Evolutionary conservation across 108 stramenopile species (phyloP), one percentile per base, ranked within the genome.

Genomic region (Pinguiococcus pyrenoidosus): DNA sequence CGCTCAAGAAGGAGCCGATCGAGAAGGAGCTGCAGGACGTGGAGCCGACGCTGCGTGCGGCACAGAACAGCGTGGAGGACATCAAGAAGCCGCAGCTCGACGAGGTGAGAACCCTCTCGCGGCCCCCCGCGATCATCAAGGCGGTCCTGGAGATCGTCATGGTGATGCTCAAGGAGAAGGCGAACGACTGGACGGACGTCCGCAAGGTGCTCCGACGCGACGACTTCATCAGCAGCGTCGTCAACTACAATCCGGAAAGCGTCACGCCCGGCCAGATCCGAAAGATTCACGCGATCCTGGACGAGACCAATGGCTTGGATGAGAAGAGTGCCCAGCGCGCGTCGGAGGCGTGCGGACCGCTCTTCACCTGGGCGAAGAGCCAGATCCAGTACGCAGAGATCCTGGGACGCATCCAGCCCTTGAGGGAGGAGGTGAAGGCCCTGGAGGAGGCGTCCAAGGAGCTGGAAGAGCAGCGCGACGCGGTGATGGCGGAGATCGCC

Each of bases 41-140:
- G 1, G 92, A 99, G 60, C 97, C 97, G 13, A 88, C 92, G 29
- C 74, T 99, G 26, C 51, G 75, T 10, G 67, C 62, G 24, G 97
- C 94, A 8, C 79, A 93, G 55, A 66, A 70, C 39, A 68, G 67
- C 14, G 97, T 99, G 10, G 68, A 75, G 29, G 82, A 80, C 36
- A 96, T 99, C 69, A 87, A 92, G 54, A 92, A 92, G 61, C 66
- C 80, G 22, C 87, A 93, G 64, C 68, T 99, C 30, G 94, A 95
- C 50, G 92, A 96, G 61, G 77, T 99, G 37, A 71, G 91, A 30
- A 73, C 75, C 21, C 69, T 96, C n/a, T 71, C 75, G 13, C 73
- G 84, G 12, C 97, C 97, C 34, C 97, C 97, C 18, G 49, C 58
- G n/a, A 83, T 86, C 46, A 92, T 96, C 16, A 79, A 83, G 40